Conservation (phyloP, 257 asterid genomes). For the Nicotiana otophora region DNA sequence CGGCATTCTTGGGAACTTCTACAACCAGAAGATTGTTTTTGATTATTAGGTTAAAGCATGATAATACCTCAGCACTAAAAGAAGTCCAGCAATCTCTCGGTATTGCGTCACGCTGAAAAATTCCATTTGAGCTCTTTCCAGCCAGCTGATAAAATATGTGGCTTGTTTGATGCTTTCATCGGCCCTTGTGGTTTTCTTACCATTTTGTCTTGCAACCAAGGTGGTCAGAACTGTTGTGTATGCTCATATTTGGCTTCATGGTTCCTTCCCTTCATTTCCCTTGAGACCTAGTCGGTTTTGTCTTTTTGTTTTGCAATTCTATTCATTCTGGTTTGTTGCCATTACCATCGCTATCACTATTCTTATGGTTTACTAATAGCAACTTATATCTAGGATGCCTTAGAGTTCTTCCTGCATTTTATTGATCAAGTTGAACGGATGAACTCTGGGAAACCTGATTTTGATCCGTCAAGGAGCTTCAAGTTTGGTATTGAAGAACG, state of each 20-base stretch:
- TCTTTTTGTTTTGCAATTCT: background rate
- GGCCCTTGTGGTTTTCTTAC: background rate
- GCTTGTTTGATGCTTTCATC: background rate
- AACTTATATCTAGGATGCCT: conserved; percentile 60
- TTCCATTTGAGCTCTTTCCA: background rate
- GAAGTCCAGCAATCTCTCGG: background rate
- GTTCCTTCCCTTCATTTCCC: background rate
- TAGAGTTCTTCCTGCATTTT: conserved; percentile 94
- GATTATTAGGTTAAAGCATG: background rate
- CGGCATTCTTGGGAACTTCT: conserved; percentile 11
- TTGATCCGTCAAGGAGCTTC: conserved; percentile 89
- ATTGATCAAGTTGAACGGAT: conserved; percentile 86
- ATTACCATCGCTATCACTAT: background rate
- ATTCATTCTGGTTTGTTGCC: conserved; percentile 5
- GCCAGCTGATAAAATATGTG: background rate
- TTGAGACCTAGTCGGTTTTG: background rate
- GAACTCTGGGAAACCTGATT: conserved; percentile 48
- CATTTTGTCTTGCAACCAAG: background rate
- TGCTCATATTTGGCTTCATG: background rate
- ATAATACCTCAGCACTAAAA: background rate
- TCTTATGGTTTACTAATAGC: conserved; percentile 21
- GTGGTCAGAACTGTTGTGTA: background rate
- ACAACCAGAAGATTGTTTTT: background rate
- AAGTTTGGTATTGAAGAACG: conserved; percentile 97
- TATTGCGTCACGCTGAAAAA: background rate